phyloP scores from a whole-genome alignment of 805 yeast genomes.

The Candida namnaoensis region DNA sequence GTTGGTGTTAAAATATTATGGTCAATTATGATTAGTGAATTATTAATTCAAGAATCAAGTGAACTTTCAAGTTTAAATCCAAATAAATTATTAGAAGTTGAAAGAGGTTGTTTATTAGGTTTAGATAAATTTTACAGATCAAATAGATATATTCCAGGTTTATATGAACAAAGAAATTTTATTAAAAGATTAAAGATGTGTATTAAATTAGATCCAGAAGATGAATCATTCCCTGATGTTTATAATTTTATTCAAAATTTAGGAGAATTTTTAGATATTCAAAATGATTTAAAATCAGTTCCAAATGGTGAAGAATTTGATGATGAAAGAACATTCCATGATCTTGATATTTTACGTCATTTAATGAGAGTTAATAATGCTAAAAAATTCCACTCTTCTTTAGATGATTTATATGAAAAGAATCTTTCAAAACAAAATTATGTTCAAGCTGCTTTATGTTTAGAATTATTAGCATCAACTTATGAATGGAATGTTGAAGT shows the following conservation, averaged over 20 bases:
- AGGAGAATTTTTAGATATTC: constrained; percentile 51
- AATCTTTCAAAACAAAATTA: constrained; percentile 51
- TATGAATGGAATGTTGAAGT: constrained; percentile 64
- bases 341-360: constrained; percentile 66
- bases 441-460: constrained; percentile 77
- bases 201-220: constrained; percentile 51
- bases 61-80: constrained; percentile 41
- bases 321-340: constrained; percentile 78
- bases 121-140: constrained; percentile 56
- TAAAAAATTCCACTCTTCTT: constrained; percentile 71
- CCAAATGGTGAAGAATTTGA: constrained; percentile 81
- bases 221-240: constrained; percentile 47
- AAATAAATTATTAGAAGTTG: constrained; percentile 49
- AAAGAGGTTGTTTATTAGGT: constrained; percentile 53
- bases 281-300: constrained; percentile 61
- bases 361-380: constrained; percentile 73
- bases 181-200: constrained; percentile 39
- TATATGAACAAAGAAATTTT: constrained; percentile 45
- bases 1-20: constrained; percentile 62
- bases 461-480: constrained; percentile 70
- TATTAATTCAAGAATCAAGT: constrained; percentile 42
- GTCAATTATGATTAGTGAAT: constrained; percentile 64
- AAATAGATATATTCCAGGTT: constrained; percentile 46
- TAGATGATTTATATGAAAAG: constrained; percentile 63
- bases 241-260: constrained; percentile 43